These are phyloP conservation scores for Ceratorhiza oryzae-sativae DNA, from an alignment of 1,284 basidiomycete genomes.

Conservation along the genomic window DNA sequence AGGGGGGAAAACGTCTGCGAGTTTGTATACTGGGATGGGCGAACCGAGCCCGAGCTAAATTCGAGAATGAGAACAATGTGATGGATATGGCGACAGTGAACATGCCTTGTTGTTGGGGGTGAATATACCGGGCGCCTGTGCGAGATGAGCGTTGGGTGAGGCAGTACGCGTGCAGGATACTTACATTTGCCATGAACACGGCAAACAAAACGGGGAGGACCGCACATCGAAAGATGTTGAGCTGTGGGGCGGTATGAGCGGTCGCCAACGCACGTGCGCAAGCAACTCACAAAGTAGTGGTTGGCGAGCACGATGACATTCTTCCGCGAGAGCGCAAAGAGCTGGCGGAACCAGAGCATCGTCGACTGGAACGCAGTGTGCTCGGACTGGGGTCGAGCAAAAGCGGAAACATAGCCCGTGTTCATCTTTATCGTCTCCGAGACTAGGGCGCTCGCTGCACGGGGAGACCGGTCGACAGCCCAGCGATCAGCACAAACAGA, in stretches of 20 bases:
- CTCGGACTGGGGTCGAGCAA: constrained; percentile 5
- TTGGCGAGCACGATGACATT: constrained; percentile 75
- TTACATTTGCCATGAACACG: constrained; percentile 34
- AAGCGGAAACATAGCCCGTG: not conserved
- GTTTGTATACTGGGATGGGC: constrained; percentile 58
- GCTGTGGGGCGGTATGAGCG: constrained; percentile 51
- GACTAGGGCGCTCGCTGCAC: not conserved
- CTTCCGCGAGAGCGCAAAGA: constrained; percentile 67
- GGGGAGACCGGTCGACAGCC: constrained; percentile 9
- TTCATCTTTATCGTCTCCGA: not conserved
- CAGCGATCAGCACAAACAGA: not conserved
- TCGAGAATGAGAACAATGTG: not conserved
- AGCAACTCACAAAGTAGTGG: constrained; percentile 64
- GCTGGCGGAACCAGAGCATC: constrained; percentile 58
- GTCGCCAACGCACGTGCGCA: constrained; percentile 37
- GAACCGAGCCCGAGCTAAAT: constrained; percentile 69
- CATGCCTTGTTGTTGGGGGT: constrained; percentile 63
- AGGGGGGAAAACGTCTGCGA: constrained; percentile 61
- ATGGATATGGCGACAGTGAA: constrained; percentile 1
- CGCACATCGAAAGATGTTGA: constrained; percentile 72
- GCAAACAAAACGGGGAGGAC: constrained; percentile 61
- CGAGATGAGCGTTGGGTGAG: not conserved
- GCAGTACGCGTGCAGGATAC: not conserved
- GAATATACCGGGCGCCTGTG: constrained; percentile 62
- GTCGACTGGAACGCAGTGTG: not conserved